These are phyloP conservation scores for Sindora glabra DNA, from an alignment of 306 rosid genomes.

Conservation along the genomic window DNA sequence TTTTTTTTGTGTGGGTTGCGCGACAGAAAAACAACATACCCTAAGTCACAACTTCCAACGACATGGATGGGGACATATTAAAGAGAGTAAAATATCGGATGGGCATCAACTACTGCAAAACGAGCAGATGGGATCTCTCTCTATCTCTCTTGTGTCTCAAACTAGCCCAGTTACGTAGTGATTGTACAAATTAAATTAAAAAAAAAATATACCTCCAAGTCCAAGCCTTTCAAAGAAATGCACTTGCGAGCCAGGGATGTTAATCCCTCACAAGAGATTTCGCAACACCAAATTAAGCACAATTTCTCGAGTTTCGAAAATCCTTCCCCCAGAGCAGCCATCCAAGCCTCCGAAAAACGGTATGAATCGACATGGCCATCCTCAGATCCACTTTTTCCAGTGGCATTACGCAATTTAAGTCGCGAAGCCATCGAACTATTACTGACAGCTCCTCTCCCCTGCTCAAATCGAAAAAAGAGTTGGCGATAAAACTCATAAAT, in stretches of 20 bases:
- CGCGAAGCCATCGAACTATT: conserved; percentile 14
- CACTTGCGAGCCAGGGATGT: conserved; percentile 54
- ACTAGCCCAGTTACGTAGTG: not conserved
- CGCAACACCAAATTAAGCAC: conserved; percentile 87
- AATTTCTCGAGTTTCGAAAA: conserved; percentile 70
- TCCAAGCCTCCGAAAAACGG: conserved; percentile 63
- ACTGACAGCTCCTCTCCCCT: conserved; percentile 46
- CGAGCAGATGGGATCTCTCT: too few species aligned
- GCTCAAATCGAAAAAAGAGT: not conserved
- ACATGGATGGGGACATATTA: too few species aligned
- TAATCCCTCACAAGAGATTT: conserved; percentile 57
- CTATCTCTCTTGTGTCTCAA: too few species aligned
- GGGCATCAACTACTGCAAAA: too few species aligned
- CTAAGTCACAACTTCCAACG: too few species aligned
- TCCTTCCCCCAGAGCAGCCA: conserved; percentile 64
- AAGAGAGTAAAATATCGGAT: too few species aligned
- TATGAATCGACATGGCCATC: conserved; percentile 35
- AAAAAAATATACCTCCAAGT: conserved; percentile 69
- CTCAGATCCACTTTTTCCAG: conserved; percentile 30
- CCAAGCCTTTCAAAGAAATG: conserved; percentile 58
- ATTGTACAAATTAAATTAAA: not conserved
- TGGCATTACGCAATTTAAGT: conserved; percentile 20
- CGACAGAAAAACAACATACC: too few species aligned
- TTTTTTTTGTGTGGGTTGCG: too few species aligned
- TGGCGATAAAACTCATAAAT: not conserved